Percentiles rank a stretch among this genome's conserved stretches.
Conservation (phyloP, 106 monocot genomes). For the Dendrobium nobile region DNA sequence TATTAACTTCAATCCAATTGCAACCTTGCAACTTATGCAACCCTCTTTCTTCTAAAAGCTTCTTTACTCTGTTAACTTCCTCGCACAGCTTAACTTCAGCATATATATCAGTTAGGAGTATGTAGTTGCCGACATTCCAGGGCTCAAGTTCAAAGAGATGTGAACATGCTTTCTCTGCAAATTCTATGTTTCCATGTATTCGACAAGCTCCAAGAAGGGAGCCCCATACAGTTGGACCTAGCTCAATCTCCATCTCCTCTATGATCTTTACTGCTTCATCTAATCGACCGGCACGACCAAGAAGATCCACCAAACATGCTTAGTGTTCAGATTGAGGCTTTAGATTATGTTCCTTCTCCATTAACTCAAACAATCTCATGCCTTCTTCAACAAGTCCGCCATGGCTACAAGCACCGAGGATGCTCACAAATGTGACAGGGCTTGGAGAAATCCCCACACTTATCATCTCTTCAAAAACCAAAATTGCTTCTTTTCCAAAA, state of each 20-base stretch:
- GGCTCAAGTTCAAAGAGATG: slow-evolving; percentile 63
- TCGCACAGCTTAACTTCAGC: slow-evolving; percentile 44
- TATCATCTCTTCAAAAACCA: slow-evolving; percentile 52
- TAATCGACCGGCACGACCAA: slow-evolving; percentile 55
- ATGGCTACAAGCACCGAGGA: slow-evolving; percentile 68
- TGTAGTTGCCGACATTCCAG: slow-evolving; percentile 61
- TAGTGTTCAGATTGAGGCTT: slow-evolving; percentile 48
- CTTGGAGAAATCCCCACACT: slow-evolving; percentile 27
- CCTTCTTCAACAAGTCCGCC: slow-evolving; percentile 45
- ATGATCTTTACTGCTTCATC: slow-evolving; percentile 46
- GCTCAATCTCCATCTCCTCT: slow-evolving; percentile 50
- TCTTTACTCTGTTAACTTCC: slow-evolving; percentile 36
- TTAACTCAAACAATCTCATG: slow-evolving; percentile 39
- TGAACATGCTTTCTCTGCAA: slow-evolving; percentile 48
- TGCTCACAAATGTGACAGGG: slow-evolving; percentile 38
- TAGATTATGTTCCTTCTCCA: slow-evolving; percentile 26
- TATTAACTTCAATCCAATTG: slow-evolving; percentile 59
- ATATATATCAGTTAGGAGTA: slow-evolving; percentile 50
- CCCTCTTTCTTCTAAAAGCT: slow-evolving; percentile 27
- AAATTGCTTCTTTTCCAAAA: slow-evolving; percentile 38
- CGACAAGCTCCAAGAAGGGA: slow-evolving; percentile 64
- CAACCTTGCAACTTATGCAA: slow-evolving; percentile 55
- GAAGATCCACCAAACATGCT: slow-evolving; percentile 65
- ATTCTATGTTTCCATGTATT: slow-evolving; percentile 42
- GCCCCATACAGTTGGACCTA: slow-evolving; percentile 63